Conservation (phyloP, 768 basidiomycete species). For the Leucosporidium yakuticum region DNA sequence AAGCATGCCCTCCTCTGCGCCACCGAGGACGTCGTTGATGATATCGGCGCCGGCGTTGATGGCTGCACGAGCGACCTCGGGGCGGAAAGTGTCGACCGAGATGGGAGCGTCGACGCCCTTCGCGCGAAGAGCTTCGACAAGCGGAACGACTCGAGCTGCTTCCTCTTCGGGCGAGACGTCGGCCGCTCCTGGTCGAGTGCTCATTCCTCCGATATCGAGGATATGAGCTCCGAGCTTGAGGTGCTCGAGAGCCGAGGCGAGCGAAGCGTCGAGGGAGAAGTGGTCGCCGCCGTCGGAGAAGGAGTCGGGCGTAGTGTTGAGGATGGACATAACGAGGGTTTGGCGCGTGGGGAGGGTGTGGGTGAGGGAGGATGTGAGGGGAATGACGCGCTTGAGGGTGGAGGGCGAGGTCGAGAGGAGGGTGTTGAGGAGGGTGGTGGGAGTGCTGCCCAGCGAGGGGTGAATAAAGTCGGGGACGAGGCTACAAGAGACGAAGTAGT, state of each 20-base stretch:
- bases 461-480: constrained; percentile 71
- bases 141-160: constrained; percentile 61
- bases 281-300: constrained; percentile 80
- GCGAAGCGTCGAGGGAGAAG: constrained; percentile 51
- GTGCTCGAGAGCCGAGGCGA: constrained; percentile 40
- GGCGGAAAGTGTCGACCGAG: constrained; percentile 85
- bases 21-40: constrained; percentile 84
- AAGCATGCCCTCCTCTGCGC: constrained; percentile 49
- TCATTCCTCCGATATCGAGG: constrained; percentile 89
- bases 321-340: constrained; percentile 76
- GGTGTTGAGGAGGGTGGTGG: constrained; percentile 43
- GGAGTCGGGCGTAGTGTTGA: constrained; percentile 91
- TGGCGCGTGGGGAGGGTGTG: constrained; percentile 23
- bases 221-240: constrained; percentile 59
- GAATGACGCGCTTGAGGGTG: constrained; percentile 66
- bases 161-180: constrained; percentile 68
- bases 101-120: constrained; percentile 50
- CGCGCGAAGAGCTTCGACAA: constrained; percentile 57
- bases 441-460: constrained; percentile 53
- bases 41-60: constrained; percentile 78
- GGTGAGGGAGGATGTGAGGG: constrained; percentile 53
- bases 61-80: constrained; percentile 66
- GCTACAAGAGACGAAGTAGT: constrained; percentile 47
- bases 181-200: constrained; percentile 74
- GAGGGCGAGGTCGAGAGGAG: constrained; percentile 34